Evolutionary conservation across 225 moss, liverwort and hornwort genomes (phyloP), one percentile per base, ranked within the genome.

Genomic region (Polytrichum commune): DNA sequence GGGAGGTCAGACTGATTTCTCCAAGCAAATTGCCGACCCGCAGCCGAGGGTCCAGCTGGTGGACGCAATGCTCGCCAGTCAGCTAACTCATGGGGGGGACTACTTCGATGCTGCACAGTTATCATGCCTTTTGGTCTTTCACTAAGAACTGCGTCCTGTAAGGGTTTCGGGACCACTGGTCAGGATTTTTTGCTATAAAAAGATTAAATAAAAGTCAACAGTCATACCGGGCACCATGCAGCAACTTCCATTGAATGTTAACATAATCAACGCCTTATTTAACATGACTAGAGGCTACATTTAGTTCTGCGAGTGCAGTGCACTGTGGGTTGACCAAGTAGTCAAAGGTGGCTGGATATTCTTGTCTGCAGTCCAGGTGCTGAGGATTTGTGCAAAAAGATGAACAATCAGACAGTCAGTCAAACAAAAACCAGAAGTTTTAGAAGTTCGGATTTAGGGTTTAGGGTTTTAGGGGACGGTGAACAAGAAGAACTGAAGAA

Each of bases 1-100:
- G 56, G 60, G 4, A 73, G 30, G 71, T 86, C 89, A 28, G 77
- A 69, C 58, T 76, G 80, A 71, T 86, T 74, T 53, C 86, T 81
- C 89, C 86, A 89, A 20, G 89, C 86, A 74, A 86, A 89, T 68
- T 89, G 89, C 63, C 86, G 79, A 54, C 86, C 82, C 20, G 86
- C 86, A 68, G 86, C 86, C 24, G 86, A 89, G 35, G 86, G 89
- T 23, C 89, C 89, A 35, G 86, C 83, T 10, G 89, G 86, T 25
- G 86, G 86, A 61, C 86, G 81, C 70, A 89, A 73, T 19, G 83
- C 80, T 74, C 82, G 74, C 89, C 89, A 84, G 63, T 89, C 82
- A 27, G 74, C 64, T 23, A 27, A 65, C 53, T 89, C 89, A 54
- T 46, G 72, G 74, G 77, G 81, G 26, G 35, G 63, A 35, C 62